A percentile compares a stretch with the other conserved stretches of the same genome.
Evolutionary conservation across 1,284 basidiomycete genomes (phyloP).

Genomic region (Takashimella tepidaria): DNA sequence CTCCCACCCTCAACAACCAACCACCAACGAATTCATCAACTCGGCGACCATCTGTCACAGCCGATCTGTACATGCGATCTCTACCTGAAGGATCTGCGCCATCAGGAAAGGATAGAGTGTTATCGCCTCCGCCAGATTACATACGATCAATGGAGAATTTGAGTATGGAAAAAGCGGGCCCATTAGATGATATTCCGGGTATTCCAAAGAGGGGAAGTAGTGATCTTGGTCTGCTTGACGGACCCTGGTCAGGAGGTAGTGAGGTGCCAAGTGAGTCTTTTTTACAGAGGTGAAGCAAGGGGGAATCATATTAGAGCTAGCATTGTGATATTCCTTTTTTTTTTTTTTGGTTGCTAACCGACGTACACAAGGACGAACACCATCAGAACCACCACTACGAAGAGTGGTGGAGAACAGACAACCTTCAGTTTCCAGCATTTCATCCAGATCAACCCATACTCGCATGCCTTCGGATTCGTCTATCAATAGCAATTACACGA

Average conservation of each 20-base stretch:
- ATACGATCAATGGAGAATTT: constrained; percentile 17
- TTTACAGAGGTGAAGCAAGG: too few species aligned
- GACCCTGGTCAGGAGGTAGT: constrained; percentile 6
- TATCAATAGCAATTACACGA: constrained; percentile 40
- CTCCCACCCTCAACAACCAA: neutral
- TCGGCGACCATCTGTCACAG: neutral
- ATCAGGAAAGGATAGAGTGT: constrained; percentile 4
- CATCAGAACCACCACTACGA: neutral
- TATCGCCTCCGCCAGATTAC: constrained; percentile 26
- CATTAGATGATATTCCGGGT: constrained; percentile 21
- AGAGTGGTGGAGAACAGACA: constrained; percentile 4
- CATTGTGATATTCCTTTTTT: too few species aligned
- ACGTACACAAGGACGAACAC: neutral
- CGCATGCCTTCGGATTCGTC: constrained; percentile 44
- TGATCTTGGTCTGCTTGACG: constrained; percentile 4
- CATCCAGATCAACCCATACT: constrained; percentile 24
- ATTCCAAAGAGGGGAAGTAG: constrained; percentile 18
- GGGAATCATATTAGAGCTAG: too few species aligned
- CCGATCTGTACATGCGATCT: neutral
- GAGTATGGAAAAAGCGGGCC: constrained; percentile 18
- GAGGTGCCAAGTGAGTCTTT: neutral
- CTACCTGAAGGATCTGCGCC: neutral
- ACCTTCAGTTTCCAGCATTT: constrained; percentile 13
- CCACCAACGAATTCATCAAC: neutral
- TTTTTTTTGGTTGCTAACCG: neutral